phyloP scores from a whole-genome alignment of 495 filamentous ascomycete genomes.

The Xylaria longipes region DNA sequence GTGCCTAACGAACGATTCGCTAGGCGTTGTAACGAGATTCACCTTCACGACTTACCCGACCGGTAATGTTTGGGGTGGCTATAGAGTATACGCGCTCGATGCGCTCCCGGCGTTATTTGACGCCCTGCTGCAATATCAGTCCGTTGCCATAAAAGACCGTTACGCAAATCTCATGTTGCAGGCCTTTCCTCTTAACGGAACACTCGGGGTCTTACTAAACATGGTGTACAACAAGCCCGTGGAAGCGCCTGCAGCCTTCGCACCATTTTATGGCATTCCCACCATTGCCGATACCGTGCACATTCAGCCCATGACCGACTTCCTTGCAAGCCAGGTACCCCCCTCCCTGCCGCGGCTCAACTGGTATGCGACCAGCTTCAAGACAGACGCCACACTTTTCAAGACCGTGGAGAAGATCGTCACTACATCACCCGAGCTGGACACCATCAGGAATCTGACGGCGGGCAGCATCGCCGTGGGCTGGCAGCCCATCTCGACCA shows the following conservation, averaged over 20 bases:
- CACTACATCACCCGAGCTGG: constrained; percentile 33
- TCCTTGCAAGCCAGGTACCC: constrained; percentile 23
- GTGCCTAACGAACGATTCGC: constrained; percentile 29
- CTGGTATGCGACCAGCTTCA: constrained; percentile 37
- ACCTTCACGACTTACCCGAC: constrained; percentile 51
- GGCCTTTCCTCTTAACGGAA: constrained; percentile 37
- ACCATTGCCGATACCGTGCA: constrained; percentile 32
- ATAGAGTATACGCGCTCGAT: constrained; percentile 43
- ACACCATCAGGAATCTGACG: constrained; percentile 31
- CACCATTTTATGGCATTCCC: constrained; percentile 33
- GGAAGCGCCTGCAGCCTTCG: constrained; percentile 32
- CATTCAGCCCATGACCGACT: constrained; percentile 35
- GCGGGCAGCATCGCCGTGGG: constrained; percentile 38
- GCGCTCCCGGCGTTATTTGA: constrained; percentile 35
- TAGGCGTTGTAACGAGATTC: constrained; percentile 51
- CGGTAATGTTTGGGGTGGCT: constrained; percentile 49
- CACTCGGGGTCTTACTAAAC: constrained; percentile 36
- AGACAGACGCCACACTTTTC: constrained; percentile 32
- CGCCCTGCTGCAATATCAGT: constrained; percentile 34
- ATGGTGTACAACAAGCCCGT: constrained; percentile 37
- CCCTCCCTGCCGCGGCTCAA: constrained; percentile 29
- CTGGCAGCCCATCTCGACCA: constrained; percentile 37
- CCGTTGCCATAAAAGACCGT: constrained; percentile 32
- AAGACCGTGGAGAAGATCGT: constrained; percentile 29
- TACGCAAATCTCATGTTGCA: constrained; percentile 41